Evolutionary conservation across 352 stramenopile genomes (phyloP).

Genomic region (Pythium brachiatum): DNA sequence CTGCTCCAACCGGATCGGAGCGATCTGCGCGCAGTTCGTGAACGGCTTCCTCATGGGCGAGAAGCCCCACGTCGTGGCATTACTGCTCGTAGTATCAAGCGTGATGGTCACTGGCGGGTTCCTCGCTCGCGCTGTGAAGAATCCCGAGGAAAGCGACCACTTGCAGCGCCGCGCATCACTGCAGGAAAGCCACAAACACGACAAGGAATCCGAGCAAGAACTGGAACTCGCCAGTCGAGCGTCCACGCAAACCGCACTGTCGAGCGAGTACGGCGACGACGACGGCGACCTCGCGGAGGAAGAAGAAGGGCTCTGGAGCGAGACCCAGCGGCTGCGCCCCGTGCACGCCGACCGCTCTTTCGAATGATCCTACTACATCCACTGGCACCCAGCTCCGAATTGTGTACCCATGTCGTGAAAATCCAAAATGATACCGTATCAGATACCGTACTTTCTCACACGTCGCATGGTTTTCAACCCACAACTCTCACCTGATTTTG

Average conservation of each 20-base stretch:
- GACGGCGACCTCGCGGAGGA: constrained; percentile 15
- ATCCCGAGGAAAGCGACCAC: constrained; percentile 26
- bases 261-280: constrained; percentile 21
- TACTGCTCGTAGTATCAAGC: constrained; percentile 75
- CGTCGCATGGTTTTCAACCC: neutral
- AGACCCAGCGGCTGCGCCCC: constrained; percentile 18
- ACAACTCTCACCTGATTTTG: neutral
- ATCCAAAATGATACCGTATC: neutral
- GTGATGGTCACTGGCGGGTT: constrained; percentile 70
- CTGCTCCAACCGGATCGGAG: constrained; percentile 82
- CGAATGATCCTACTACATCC: too few relatives aligned
- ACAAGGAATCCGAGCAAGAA: neutral
- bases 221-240: constrained; percentile 14
- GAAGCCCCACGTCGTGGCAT: constrained; percentile 66
- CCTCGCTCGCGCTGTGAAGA: constrained; percentile 37
- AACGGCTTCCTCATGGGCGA: constrained; percentile 84
- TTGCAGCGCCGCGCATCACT: constrained; percentile 6
- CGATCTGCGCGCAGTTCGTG: constrained; percentile 90
- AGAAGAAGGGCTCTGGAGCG: constrained; percentile 19
- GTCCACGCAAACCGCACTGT: constrained; percentile 16
- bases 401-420: neutral
- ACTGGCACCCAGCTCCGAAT: too few relatives aligned
- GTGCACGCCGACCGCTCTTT: constrained; percentile 12
- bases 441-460: neutral
- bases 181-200: neutral